Evolutionary conservation across 805 yeast genomes (phyloP), one percentile per base, ranked within the genome.

Genomic region (Nakazawaea ambrosiae): DNA sequence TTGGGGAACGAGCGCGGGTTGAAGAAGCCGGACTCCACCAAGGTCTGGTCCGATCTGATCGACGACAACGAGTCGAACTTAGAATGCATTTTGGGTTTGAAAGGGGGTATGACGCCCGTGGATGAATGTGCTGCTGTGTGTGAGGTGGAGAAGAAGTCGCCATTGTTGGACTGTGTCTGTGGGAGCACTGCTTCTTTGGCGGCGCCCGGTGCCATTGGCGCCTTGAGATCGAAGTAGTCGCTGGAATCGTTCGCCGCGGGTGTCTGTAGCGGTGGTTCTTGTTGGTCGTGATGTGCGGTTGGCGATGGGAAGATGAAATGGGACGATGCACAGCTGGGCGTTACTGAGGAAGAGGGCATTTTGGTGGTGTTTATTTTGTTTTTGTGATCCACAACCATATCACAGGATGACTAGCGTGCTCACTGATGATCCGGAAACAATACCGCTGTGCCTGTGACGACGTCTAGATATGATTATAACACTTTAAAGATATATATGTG

Each of bases 231-330:
- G 24, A 22, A 22, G 24, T 22, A 22, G 24, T 22, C 24, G 24
- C 10, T 22, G 7, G 7, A 7, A 22, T n/a, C n/a, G n/a, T n/a
- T n/a, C n/a, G n/a, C n/a, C n/a, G n/a, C n/a, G n/a, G n/a, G n/a
- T n/a, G n/a, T n/a, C n/a, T n/a, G n/a, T n/a, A n/a, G 35, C 10
- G 5, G 27, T 22, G 24, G 30, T 3, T 14, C 6, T 6, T 5
- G 15, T 16, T 15, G 11, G 28, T 22, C 15, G 27, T 8, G 27
- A 23, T 14, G 35, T 10, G 24, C 7, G 24, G 7, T 7, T 22
- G 24, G 24, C 24, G 29, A 26, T 12, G 29, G 34, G 26, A 36
- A 36, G 19, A 29, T 29, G 39, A 36, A 36, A 36, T 36, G 39
- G 14, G 39, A 34, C 11, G 39, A 36, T 6, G 39, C 34, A 5